phyloP scores from a whole-genome alignment of 805 yeast species.

The Candida patagonica region DNA sequence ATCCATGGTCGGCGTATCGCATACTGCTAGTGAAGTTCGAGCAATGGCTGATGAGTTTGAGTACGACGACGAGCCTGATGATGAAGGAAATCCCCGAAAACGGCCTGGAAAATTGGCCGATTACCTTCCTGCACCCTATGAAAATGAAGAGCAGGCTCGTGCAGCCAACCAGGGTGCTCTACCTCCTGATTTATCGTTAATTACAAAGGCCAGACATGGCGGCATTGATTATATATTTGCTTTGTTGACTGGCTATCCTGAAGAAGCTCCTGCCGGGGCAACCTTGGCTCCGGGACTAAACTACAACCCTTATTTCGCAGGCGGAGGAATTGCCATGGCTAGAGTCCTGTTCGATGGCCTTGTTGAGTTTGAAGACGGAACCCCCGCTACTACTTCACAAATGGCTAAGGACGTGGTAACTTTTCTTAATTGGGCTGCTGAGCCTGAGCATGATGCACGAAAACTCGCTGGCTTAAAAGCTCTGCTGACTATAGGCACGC shows the following conservation, averaged over 20 bases:
- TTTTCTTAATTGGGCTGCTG: conserved; percentile 96
- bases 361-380: conserved; percentile 98
- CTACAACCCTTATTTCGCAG: conserved; percentile 99
- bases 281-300: conserved; percentile 85
- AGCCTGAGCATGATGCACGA: conserved; percentile 98
- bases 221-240: conserved; percentile 93
- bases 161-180: conserved; percentile 99
- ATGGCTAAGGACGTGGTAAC: conserved; percentile 98
- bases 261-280: conserved; percentile 97
- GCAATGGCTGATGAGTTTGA: conserved; percentile 93
- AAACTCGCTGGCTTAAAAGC: conserved; percentile 96
- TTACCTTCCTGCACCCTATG: conserved; percentile 88
- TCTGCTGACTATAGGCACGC: conserved; percentile 62
- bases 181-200: conserved; percentile 95
- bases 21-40: conserved; percentile 80
- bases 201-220: conserved; percentile 98
- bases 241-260: conserved; percentile 96
- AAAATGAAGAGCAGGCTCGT: conserved; percentile 98
- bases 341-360: conserved; percentile 95
- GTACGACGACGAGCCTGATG: conserved; percentile 94
- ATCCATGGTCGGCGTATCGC: conserved; percentile 93
- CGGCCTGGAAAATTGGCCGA: conserved; percentile 98
- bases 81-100: conserved; percentile 94
- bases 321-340: conserved; percentile 99
- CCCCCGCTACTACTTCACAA: conserved; percentile 96